phyloP scores from a whole-genome alignment of 163 green algal genomes.

The Volvox carteri region DNA sequence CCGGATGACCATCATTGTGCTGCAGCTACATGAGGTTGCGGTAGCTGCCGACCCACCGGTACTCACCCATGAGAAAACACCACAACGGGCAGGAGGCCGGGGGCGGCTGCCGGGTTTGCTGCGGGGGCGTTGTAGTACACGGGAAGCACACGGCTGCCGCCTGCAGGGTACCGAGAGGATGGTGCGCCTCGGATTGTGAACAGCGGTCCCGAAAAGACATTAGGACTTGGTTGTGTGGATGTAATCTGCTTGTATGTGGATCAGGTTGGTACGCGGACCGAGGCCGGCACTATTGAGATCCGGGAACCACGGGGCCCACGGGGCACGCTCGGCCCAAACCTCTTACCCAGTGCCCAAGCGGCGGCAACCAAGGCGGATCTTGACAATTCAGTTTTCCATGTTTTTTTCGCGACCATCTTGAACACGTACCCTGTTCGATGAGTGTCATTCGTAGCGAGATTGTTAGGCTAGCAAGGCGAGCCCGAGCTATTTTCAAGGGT shows the following conservation, averaged over 20 bases:
- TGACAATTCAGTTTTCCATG: not conserved
- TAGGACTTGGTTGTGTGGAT: too few species aligned
- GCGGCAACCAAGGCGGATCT: not conserved
- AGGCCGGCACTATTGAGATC: too few species aligned
- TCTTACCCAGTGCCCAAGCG: constrained; percentile 33
- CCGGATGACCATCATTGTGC: too few species aligned
- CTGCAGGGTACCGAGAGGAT: not conserved
- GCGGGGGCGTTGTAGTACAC: constrained; percentile 35
- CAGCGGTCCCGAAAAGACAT: too few species aligned
- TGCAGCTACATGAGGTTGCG: too few species aligned
- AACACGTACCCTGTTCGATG: constrained; percentile 34
- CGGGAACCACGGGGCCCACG: not conserved
- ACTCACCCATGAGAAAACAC: constrained; percentile 76
- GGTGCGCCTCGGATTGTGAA: too few species aligned
- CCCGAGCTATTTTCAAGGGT: too few species aligned
- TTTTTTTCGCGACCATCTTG: constrained; percentile 27
- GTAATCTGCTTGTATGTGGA: too few species aligned
- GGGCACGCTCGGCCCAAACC: not conserved
- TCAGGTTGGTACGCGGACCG: too few species aligned
- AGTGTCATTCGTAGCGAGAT: too few species aligned
- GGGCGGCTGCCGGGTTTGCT: not conserved
- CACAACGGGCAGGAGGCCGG: constrained; percentile 65
- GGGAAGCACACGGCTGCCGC: constrained; percentile 9
- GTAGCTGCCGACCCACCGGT: too few species aligned
- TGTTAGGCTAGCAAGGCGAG: too few species aligned